A percentile compares a stretch with the other conserved stretches of the same genome.
phyloP scores from a whole-genome alignment of 768 basidiomycete genomes.

The Russula sp. region DNA sequence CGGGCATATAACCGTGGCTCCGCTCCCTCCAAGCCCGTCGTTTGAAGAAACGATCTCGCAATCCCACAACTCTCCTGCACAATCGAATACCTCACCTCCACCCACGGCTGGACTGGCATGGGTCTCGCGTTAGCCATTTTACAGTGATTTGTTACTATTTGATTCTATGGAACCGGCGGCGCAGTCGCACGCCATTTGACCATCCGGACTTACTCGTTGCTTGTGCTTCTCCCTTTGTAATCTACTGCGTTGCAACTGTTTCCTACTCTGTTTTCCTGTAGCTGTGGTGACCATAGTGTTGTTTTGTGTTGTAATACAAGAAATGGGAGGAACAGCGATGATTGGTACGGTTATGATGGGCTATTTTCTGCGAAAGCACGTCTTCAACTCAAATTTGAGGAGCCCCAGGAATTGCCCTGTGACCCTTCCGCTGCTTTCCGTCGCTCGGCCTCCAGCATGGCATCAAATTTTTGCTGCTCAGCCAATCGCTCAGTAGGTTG shows the following conservation, averaged over 20 bases:
- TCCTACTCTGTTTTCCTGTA: neutral
- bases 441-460: slow-evolving; percentile 53
- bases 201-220: neutral
- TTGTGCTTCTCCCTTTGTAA: neutral
- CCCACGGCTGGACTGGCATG: slow-evolving; percentile 9
- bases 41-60: slow-evolving; percentile 30
- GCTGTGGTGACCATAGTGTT: neutral
- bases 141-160: neutral
- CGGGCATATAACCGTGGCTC: slow-evolving; percentile 28
- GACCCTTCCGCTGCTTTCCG: slow-evolving; percentile 27
- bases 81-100: slow-evolving; percentile 23
- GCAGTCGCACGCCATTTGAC: no score
- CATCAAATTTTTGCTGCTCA: slow-evolving; percentile 55
- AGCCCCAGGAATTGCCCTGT: slow-evolving; percentile 1
- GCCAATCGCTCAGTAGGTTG: slow-evolving; percentile 37
- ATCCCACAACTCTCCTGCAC: slow-evolving; percentile 18
- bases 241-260: neutral
- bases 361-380: neutral
- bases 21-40: slow-evolving; percentile 36
- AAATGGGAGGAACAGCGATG: neutral
- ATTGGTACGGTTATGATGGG: neutral
- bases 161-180: no score
- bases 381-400: neutral
- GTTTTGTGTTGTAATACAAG: neutral
- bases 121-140: slow-evolving; percentile 5